These are phyloP conservation scores for Pyronema domesticum DNA, from an alignment of 495 filamentous ascomycete species.

Conservation along the genomic window DNA sequence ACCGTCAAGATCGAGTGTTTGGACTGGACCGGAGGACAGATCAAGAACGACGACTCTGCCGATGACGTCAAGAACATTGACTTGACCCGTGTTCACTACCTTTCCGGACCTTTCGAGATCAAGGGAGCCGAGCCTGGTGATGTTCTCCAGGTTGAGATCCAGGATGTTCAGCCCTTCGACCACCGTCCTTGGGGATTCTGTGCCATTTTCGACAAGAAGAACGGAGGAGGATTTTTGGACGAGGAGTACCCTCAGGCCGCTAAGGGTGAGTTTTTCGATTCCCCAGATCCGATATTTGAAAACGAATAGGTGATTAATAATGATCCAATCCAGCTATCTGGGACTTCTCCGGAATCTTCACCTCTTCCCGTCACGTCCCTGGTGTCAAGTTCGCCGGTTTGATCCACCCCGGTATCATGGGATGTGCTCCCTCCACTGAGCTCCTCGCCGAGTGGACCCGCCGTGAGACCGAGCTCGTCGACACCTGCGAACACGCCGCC, in stretches of 20 bases:
- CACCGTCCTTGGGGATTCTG: slow-evolving; percentile 86
- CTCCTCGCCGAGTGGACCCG: slow-evolving; percentile 43
- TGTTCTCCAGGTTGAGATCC: slow-evolving; percentile 76
- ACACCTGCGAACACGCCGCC: slow-evolving; percentile 31
- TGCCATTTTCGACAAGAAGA: slow-evolving; percentile 63
- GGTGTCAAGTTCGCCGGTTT: slow-evolving; percentile 76
- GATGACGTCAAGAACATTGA: slow-evolving; percentile 80
- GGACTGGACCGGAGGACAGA: slow-evolving; percentile 82
- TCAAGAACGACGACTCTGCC: slow-evolving; percentile 72
- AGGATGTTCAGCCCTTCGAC: slow-evolving; percentile 83
- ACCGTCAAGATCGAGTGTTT: slow-evolving; percentile 91
- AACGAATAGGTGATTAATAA: not conserved
- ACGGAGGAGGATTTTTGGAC: slow-evolving; percentile 85
- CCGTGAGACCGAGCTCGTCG: slow-evolving; percentile 68
- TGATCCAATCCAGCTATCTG: slow-evolving; percentile 47
- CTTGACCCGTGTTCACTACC: slow-evolving; percentile 67
- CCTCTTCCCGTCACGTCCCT: slow-evolving; percentile 77
- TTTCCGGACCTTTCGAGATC: slow-evolving; percentile 82
- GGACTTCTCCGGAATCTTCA: slow-evolving; percentile 94
- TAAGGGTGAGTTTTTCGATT: slow-evolving; percentile 8
- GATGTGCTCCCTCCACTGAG: slow-evolving; percentile 63
- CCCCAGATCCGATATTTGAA: not conserved
- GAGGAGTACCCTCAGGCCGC: slow-evolving; percentile 52
- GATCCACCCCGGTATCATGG: slow-evolving; percentile 87
- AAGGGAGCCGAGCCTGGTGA: slow-evolving; percentile 76